Percentiles rank a stretch among this genome's conserved stretches.
phyloP scores from a whole-genome alignment of 2,329 filamentous ascomycete species.

The Cytospora piceicola region DNA sequence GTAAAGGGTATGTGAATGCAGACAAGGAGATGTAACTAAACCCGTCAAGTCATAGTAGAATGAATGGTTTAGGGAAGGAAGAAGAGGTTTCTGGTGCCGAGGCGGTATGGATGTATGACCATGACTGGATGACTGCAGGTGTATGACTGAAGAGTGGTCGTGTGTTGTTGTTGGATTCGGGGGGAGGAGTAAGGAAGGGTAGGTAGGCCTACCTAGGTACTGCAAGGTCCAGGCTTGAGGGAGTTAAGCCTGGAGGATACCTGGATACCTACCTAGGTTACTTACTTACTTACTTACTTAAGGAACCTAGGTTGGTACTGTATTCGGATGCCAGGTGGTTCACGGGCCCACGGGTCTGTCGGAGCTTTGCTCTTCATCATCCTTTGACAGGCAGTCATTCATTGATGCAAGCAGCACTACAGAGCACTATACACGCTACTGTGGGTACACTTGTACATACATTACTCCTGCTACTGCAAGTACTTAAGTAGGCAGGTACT shows the following conservation, averaged over 20 bases:
- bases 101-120: slow-evolving; percentile 14
- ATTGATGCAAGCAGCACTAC: neutral
- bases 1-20: slow-evolving; percentile 4
- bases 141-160: neutral
- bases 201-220: neutral
- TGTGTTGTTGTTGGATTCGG: neutral
- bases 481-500: no score
- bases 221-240: neutral
- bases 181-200: neutral
- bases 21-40: slow-evolving; percentile 2
- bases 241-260: no score
- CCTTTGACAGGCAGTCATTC: neutral
- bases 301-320: neutral
- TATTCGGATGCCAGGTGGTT: neutral
- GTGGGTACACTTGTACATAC: neutral
- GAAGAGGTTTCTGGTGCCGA: slow-evolving; percentile 1
- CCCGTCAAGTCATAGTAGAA: neutral
- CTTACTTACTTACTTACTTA: no score
- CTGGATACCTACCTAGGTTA: slow-evolving; percentile 4
- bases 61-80: neutral
- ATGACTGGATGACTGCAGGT: slow-evolving; percentile 7
- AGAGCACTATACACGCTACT: neutral
- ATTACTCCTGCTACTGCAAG: neutral
- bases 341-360: neutral
- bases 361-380: neutral